phyloP scores from a whole-genome alignment of 2,329 filamentous ascomycete genomes.

The Penicillium sp. region DNA sequence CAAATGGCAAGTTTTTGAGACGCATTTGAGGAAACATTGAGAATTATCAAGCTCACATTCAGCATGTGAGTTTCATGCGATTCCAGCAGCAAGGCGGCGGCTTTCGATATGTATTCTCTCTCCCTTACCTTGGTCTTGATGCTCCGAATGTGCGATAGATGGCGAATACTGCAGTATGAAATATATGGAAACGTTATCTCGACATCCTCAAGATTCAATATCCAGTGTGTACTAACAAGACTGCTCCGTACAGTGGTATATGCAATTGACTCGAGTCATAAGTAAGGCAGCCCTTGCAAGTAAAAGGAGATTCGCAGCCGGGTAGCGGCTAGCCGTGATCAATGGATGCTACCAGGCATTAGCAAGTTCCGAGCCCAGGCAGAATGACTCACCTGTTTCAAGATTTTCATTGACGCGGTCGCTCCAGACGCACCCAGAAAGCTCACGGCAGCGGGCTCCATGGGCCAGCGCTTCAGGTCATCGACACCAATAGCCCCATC shows the following conservation, averaged over 20 bases:
- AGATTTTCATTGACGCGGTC: neutral
- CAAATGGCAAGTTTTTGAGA: too few species aligned
- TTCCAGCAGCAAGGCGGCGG: too few species aligned
- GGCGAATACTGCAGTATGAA: too few species aligned
- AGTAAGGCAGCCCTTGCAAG: constrained; percentile 1
- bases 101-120: too few species aligned
- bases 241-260: neutral
- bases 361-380: constrained; percentile 8
- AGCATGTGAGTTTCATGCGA: too few species aligned
- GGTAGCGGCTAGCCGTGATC: neutral
- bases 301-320: constrained; percentile 5
- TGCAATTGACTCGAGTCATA: neutral
- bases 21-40: too few species aligned
- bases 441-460: constrained; percentile 1
- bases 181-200: too few species aligned
- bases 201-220: too few species aligned
- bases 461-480: constrained; percentile 16
- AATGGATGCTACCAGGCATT: constrained; percentile 5
- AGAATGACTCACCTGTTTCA: neutral
- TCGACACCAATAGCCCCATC: constrained; percentile 31
- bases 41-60: too few species aligned
- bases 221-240: neutral
- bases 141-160: too few species aligned
- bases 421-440: constrained; percentile 5
- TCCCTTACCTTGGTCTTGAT: too few species aligned